phyloP scores from a whole-genome alignment of 139 green algal genomes.

The Chlorella sp. region DNA sequence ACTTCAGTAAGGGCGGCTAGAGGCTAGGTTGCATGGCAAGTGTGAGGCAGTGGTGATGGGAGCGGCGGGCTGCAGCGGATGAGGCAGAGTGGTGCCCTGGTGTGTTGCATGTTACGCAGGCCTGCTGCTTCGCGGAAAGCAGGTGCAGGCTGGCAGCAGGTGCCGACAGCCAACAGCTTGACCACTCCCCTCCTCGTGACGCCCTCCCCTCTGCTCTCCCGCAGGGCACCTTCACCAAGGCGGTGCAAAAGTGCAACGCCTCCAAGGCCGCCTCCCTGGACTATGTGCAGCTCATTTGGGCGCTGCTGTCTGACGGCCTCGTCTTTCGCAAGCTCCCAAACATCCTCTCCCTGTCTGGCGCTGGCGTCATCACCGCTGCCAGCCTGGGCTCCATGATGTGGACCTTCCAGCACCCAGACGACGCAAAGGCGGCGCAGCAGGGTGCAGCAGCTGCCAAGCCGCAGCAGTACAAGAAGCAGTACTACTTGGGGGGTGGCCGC shows the following conservation, averaged over 20 bases:
- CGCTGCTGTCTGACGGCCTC: conserved; percentile 1
- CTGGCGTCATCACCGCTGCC: not conserved
- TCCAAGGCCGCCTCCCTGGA: not conserved
- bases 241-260: not conserved
- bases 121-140: too few species aligned
- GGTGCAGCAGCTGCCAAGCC: not conserved
- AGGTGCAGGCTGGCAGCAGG: not conserved
- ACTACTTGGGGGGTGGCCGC: not conserved
- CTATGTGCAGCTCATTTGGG: conserved; percentile 1
- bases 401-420: not conserved
- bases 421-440: not conserved
- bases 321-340: conserved; percentile 8
- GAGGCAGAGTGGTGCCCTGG: too few species aligned
- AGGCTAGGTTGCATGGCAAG: too few species aligned
- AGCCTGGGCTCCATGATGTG: not conserved
- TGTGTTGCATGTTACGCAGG: too few species aligned
- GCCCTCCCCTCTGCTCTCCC: not conserved
- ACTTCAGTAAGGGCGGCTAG: too few species aligned
- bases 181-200: not conserved
- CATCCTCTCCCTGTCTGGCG: not conserved
- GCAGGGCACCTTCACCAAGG: not conserved
- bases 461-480: not conserved
- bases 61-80: too few species aligned
- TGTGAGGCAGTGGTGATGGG: too few species aligned
- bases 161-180: not conserved